Base-by-base conservation (phyloP, 192 early-diverging fungal genomes). In the Backusella macrospora region DNA sequence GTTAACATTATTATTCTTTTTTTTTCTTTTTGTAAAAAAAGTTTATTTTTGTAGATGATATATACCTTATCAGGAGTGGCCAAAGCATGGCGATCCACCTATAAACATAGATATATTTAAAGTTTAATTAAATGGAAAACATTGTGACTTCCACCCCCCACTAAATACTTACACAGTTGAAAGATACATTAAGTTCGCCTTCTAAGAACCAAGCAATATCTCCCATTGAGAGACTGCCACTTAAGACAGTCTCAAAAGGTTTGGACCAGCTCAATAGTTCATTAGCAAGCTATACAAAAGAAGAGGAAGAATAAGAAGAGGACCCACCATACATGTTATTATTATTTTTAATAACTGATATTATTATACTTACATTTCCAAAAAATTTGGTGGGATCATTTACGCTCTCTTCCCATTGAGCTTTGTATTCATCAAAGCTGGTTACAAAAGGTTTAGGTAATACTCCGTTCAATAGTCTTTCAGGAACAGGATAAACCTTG, bases 121-220 rank as follows among this genome's bases (percentile, higher is more conserved):
- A 42, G 91, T 91, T 15, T 16, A n/a, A 59, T 59, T 6, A 49
- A 49, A 16, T 6, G 23, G 52, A 26, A 7, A 59, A 59, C 8
- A 59, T 15, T 59, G 0, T 59, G 10, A 6, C 10, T 43, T 43
- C 10, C 15, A 0, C 6, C 6, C 6, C 13, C 13, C 8, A 23
- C 13, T 59, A 59, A 59, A 59, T 79, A 97, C 96, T 26, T 97
- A 98, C 91, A 81, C 95, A 96, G 87, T 98, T 98, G 88, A 92
- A 94, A 37, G 93, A 88, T 14, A 92, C 94, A 78, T 98, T 98
- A 74, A 98, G 86, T 76, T 92, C 81, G 46, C 97, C 97, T 71
- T 93, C 90, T 40, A 87, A 83, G 86, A 98, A 98, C 97, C 97
- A 98, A 47, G 94, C 89, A 75, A 93, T 87, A 81, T 99, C 91